Percentiles rank a stretch among this genome's conserved stretches.
Conservation (phyloP, 192 early-diverging fungal genomes). For the Coemansia sp. region DNA sequence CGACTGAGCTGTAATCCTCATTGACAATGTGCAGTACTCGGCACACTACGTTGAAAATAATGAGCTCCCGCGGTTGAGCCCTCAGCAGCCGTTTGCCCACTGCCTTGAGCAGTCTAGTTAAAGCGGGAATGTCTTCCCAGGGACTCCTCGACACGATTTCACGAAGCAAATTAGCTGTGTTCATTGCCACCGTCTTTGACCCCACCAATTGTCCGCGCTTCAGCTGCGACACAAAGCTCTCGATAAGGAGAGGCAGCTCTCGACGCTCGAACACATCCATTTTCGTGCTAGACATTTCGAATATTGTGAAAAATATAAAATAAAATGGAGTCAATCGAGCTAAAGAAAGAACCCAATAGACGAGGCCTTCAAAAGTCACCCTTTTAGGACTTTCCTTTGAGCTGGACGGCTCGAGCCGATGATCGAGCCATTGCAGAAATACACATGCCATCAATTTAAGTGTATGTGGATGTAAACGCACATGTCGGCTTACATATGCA, state of each 20-base stretch:
- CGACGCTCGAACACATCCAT: conserved; percentile 11
- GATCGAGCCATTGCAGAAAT: background rate
- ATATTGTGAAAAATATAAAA: background rate
- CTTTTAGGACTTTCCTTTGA: background rate
- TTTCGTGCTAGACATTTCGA: background rate
- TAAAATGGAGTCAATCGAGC: background rate
- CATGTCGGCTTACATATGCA: background rate
- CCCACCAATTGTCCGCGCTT: conserved; percentile 68
- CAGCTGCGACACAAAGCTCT: conserved; percentile 57
- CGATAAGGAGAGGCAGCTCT: conserved; percentile 33
- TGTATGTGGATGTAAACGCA: background rate
- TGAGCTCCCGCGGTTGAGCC: conserved; percentile 84
- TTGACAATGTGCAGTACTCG: conserved; percentile 81
- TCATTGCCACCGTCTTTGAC: conserved; percentile 65
- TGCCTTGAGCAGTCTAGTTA: conserved; percentile 64
- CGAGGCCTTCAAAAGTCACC: too few species aligned
- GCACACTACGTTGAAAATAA: conserved; percentile 82
- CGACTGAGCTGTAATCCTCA: conserved; percentile 53
- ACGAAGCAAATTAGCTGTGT: conserved; percentile 73
- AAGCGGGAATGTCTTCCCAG: conserved; percentile 64
- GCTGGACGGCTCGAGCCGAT: background rate
- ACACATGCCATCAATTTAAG: background rate
- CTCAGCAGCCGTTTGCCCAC: conserved; percentile 66
- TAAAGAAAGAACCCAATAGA: background rate
- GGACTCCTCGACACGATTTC: conserved; percentile 74